Conservation (phyloP, 305 asterid species). For the Fraxinus greggii region DNA sequence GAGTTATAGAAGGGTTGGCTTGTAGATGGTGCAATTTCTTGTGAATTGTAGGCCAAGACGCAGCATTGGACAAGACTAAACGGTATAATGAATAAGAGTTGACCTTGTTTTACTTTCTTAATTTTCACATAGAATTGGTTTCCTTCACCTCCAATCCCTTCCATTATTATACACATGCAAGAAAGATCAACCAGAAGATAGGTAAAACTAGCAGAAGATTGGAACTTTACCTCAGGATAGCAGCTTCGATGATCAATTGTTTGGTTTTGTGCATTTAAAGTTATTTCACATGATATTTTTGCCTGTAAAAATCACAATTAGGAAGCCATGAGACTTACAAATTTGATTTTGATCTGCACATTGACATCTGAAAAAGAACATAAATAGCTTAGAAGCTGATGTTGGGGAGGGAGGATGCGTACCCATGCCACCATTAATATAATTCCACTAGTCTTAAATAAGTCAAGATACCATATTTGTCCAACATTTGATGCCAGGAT, state of each 20-base stretch:
- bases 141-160: not conserved
- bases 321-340: not conserved
- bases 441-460: not conserved
- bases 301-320: constrained; percentile 44
- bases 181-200: not conserved
- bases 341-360: not conserved
- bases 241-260: constrained; percentile 63
- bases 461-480: not conserved
- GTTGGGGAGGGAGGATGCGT: not conserved
- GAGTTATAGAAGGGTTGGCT: not conserved
- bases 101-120: not conserved
- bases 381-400: not conserved
- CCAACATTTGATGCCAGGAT: not conserved
- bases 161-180: not conserved
- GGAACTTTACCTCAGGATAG: constrained; percentile 58
- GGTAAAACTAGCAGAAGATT: constrained; percentile 4
- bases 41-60: not conserved
- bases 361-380: not conserved
- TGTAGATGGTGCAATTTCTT: not conserved
- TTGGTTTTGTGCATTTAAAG: constrained; percentile 52
- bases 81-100: not conserved
- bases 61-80: not conserved
- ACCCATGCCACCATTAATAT: not conserved
- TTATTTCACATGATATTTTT: constrained; percentile 60
- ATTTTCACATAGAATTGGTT: not conserved